These are phyloP conservation scores for Annulohypoxylon nitens DNA, from an alignment of 495 filamentous ascomycete genomes.

Conservation along the genomic window DNA sequence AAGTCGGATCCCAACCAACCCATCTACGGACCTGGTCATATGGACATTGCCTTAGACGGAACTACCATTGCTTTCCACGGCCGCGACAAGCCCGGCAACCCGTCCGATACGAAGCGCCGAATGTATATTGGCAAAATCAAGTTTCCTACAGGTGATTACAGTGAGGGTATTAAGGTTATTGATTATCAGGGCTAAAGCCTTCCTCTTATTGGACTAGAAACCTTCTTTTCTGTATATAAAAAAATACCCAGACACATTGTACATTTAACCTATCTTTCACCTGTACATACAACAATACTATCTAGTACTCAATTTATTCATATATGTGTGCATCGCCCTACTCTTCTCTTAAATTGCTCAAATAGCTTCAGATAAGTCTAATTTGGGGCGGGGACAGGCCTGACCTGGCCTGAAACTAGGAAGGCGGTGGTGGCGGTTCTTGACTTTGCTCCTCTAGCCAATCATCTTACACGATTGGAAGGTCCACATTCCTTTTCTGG, in stretches of 20 bases:
- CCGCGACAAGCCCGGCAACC: background rate
- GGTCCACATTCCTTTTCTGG: background rate
- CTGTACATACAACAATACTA: too few species aligned
- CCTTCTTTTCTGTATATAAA: background rate
- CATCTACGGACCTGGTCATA: background rate
- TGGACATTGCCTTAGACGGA: background rate
- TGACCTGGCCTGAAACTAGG: background rate
- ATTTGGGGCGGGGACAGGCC: too few species aligned
- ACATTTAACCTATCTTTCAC: too few species aligned
- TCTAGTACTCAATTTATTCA: too few species aligned
- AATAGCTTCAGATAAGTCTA: too few species aligned
- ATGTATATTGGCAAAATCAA: conserved; percentile 1
- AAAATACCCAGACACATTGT: too few species aligned
- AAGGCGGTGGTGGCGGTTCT: background rate
- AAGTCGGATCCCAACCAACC: background rate
- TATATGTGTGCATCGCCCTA: too few species aligned
- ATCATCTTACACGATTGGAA: background rate
- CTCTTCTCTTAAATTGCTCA: too few species aligned
- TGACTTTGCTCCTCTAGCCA: background rate
- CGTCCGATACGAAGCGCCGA: background rate
- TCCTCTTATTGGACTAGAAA: background rate
- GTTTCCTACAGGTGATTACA: background rate
- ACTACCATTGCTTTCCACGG: background rate
- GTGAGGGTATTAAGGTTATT: background rate
- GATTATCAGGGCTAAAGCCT: background rate